These are phyloP conservation scores for Uromyces viciae-fabae DNA, from an alignment of 1,284 basidiomycete genomes.

Conservation along the genomic window DNA sequence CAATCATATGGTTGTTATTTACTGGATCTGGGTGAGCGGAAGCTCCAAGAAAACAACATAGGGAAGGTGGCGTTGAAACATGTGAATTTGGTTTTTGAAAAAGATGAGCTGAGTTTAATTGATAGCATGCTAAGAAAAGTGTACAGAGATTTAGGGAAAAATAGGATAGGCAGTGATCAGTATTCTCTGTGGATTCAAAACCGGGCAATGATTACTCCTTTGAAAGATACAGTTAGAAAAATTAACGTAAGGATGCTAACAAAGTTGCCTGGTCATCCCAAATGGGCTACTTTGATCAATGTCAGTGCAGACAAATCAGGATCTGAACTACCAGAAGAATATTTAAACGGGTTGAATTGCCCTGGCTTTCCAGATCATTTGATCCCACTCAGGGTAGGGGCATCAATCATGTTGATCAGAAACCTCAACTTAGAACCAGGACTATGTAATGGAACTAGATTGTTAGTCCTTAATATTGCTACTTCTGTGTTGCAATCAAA, in stretches of 20 bases:
- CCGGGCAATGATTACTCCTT: no score
- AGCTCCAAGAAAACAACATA: no score
- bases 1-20: neutral
- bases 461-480: neutral
- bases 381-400: neutral
- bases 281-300: neutral
- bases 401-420: neutral
- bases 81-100: no score
- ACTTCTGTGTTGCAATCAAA: neutral
- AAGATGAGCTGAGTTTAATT: no score
- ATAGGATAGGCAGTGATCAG: no score
- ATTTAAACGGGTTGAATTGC: neutral
- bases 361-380: slow-evolving; percentile 10
- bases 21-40: neutral
- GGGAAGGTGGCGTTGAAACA: no score
- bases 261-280: neutral
- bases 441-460: slow-evolving; percentile 12
- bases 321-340: neutral
- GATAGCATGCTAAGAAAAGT: no score
- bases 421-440: neutral
- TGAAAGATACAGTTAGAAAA: no score
- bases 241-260: neutral
- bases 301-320: neutral
- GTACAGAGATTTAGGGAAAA: no score
- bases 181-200: no score